Evolutionary conservation across 805 yeast species (phyloP), one percentile per base, ranked within the genome.

Genomic region (Jamesozyma spencerorum): DNA sequence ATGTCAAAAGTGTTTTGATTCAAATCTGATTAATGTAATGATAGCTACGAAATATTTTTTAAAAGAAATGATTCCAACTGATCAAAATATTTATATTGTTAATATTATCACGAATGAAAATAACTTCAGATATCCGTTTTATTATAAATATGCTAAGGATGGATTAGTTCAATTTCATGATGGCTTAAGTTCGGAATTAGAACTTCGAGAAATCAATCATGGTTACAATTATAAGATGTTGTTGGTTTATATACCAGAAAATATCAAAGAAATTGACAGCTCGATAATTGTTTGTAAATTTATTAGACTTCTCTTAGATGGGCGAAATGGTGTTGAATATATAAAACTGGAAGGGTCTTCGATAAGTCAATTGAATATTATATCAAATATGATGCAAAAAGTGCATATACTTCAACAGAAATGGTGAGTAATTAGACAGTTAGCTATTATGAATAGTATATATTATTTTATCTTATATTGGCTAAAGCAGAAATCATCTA

Each of bases 91-190:
- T 14, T 53, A 49, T 31, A 37, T 55, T 10, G 39, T 54, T 5
- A 54, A 52, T 33, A 36, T 53, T 14, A 45, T 24, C 33, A 44
- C 18, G 31, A 37, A 3, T 19, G 37, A 20, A 37, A 47, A 4
- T 28, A 41, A 17, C 14, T 36, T 5, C 32, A 34, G 2, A 34
- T n/a, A 28, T 28, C 13, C 28, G 10, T 18, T 34, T 20, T 34
- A 14, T 30, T 52, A 47, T 28, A 15, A 44, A 4, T 40, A 48
- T 1, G 44, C 56, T 0, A 54, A 54, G 32, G 46, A 49, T 6
- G 58, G 51, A 5, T 27, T 54, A 19, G 47, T 50, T 29, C 60
- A 55, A 33, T 49, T 51, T 33, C 57, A 54, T 38, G 59, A 57
- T 39, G 47, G 54, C 1, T 34, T 57, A 8, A 40, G 46, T 4